A percentile compares a stretch with the other conserved stretches of the same genome.
Conservation (phyloP, 2,329 filamentous ascomycete genomes). For the Helotiales sp. region DNA sequence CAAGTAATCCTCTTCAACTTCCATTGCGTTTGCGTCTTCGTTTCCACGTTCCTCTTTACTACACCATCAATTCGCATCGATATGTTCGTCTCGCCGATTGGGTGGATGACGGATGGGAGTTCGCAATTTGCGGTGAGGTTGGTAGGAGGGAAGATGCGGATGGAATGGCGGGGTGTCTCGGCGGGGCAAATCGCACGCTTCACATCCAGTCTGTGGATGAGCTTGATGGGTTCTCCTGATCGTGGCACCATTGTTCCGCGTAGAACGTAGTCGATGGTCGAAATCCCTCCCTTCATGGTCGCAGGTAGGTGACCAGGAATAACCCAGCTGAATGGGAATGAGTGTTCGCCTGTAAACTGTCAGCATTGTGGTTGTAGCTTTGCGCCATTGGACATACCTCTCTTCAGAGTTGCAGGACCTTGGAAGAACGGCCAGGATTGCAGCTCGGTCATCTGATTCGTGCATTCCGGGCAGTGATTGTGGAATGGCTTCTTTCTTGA, state of each 20-base stretch:
- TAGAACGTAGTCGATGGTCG: constrained; percentile 77
- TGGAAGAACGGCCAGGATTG: constrained; percentile 78
- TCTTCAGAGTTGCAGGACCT: constrained; percentile 49
- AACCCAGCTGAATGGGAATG: constrained; percentile 86
- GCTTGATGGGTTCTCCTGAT: constrained; percentile 63
- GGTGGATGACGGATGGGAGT: constrained; percentile 81
- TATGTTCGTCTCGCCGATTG: constrained; percentile 78
- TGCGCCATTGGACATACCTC: constrained; percentile 42
- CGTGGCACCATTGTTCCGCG: constrained; percentile 63
- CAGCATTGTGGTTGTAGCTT: constrained; percentile 11
- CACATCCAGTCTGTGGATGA: constrained; percentile 68
- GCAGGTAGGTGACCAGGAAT: constrained; percentile 85
- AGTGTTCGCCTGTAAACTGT: constrained; percentile 58
- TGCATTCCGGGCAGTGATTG: constrained; percentile 76
- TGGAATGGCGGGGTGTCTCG: constrained; percentile 80
- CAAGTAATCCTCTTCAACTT: constrained; percentile 88
- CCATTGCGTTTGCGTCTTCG: constrained; percentile 77
- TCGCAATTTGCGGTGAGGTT: constrained; percentile 86
- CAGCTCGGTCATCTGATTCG: constrained; percentile 69
- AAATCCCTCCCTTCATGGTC: constrained; percentile 71
- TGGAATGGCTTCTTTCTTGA: constrained; percentile 81
- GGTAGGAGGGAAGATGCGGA: constrained; percentile 94
- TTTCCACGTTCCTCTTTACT: constrained; percentile 65
- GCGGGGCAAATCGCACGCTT: constrained; percentile 75
- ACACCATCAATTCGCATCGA: constrained; percentile 85